These are phyloP conservation scores for Colletotrichum nymphaeae DNA, from an alignment of 2,329 filamentous ascomycete genomes.

Conservation along the genomic window DNA sequence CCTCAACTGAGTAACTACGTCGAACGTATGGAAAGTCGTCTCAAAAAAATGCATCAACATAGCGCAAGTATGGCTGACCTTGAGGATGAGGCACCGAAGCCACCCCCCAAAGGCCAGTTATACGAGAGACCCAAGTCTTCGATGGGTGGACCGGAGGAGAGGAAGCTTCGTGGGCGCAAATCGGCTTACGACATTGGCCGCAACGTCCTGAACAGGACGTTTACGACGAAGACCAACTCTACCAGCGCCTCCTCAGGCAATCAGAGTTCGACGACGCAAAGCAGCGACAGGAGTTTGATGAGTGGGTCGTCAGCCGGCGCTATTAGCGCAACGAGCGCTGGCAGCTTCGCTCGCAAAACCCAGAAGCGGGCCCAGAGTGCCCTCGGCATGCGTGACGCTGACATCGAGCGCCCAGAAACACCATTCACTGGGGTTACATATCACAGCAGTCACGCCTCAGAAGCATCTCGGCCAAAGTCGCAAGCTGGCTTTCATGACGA, in stretches of 20 bases:
- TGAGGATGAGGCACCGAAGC: slow-evolving; percentile 67
- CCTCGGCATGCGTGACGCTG: slow-evolving; percentile 69
- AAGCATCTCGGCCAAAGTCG: slow-evolving; percentile 71
- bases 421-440: slow-evolving; percentile 86
- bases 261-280: slow-evolving; percentile 79
- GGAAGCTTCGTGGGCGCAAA: slow-evolving; percentile 72
- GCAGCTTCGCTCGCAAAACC: slow-evolving; percentile 86
- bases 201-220: slow-evolving; percentile 78
- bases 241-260: slow-evolving; percentile 82
- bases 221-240: slow-evolving; percentile 87
- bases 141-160: slow-evolving; percentile 56
- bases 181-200: slow-evolving; percentile 83
- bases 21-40: slow-evolving; percentile 87
- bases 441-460: slow-evolving; percentile 85
- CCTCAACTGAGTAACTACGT: slow-evolving; percentile 88
- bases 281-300: slow-evolving; percentile 89
- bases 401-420: slow-evolving; percentile 67
- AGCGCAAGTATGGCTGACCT: slow-evolving; percentile 59
- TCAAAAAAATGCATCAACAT: slow-evolving; percentile 77
- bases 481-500: slow-evolving; percentile 76
- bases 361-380: slow-evolving; percentile 72
- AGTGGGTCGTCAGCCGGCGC: slow-evolving; percentile 90
- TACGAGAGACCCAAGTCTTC: slow-evolving; percentile 70
- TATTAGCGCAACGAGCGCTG: slow-evolving; percentile 95
- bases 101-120: slow-evolving; percentile 67